These are phyloP conservation scores for Camellia lanceoleosa DNA, from an alignment of 148 eudicot genomes.

Conservation along the genomic window DNA sequence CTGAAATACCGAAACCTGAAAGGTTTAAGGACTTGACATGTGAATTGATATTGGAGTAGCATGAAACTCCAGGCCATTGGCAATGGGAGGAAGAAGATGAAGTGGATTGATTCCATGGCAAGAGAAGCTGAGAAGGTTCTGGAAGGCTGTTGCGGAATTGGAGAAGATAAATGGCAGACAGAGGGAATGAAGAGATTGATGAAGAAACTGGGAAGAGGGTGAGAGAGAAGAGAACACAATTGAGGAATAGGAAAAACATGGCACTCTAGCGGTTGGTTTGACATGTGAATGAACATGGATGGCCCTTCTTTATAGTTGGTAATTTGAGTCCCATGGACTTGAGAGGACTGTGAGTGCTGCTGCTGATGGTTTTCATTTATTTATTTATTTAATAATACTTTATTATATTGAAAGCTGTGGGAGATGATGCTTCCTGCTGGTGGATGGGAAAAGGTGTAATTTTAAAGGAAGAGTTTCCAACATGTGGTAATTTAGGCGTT, in stretches of 20 bases:
- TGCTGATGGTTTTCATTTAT: too few species aligned
- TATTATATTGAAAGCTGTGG: too few species aligned
- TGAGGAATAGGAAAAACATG: conserved; percentile 13
- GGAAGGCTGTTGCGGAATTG: conserved; percentile 14
- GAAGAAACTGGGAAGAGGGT: conserved; percentile 7
- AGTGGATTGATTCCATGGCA: conserved; percentile 20
- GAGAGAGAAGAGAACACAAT: conserved; percentile 8
- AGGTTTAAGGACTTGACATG: conserved; percentile 15
- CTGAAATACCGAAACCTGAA: neutral
- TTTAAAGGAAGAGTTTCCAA: too few species aligned
- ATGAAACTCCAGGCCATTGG: conserved; percentile 19
- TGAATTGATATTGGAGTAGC: conserved; percentile 13
- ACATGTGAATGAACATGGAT: neutral
- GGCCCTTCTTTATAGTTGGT: too few species aligned
- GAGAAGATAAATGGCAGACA: conserved; percentile 17
- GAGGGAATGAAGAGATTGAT: conserved; percentile 12
- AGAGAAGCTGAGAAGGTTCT: conserved; percentile 15
- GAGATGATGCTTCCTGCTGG: too few species aligned
- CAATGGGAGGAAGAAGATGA: conserved; percentile 17
- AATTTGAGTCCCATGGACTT: too few species aligned
- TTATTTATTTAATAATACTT: too few species aligned
- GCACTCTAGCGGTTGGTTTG: neutral
- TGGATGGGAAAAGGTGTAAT: too few species aligned
- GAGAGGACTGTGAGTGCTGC: too few species aligned
- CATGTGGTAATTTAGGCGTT: too few species aligned